Conservation (phyloP, 2,329 filamentous ascomycete genomes). For the Epichloe typhina region DNA sequence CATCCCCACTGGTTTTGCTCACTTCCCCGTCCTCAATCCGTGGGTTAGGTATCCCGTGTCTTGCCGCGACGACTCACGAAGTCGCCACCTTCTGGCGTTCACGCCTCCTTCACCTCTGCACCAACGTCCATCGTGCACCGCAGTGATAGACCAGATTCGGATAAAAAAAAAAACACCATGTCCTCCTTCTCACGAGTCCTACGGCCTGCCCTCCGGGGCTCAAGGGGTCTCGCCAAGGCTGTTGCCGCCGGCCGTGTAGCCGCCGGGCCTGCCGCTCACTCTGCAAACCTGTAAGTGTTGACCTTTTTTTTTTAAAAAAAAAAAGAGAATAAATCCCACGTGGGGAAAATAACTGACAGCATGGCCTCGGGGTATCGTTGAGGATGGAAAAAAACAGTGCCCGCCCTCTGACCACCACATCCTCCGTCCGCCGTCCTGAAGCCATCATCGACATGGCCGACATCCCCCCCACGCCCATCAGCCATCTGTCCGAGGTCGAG, state of each 20-base stretch:
- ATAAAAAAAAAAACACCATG: slow-evolving; percentile 13
- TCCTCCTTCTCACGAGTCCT: slow-evolving; percentile 37
- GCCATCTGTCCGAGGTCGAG: slow-evolving; percentile 84
- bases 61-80: no score
- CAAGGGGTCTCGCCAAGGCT: slow-evolving; percentile 22
- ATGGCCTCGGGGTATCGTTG: no score
- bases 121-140: no score
- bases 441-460: slow-evolving; percentile 50
- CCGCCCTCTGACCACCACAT: slow-evolving; percentile 48
- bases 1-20: no score
- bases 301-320: no score
- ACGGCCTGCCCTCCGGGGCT: slow-evolving; percentile 36
- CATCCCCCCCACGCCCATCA: slow-evolving; percentile 85
- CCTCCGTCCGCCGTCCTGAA: slow-evolving; percentile 33
- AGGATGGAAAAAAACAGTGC: slow-evolving; percentile 3
- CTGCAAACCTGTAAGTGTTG: slow-evolving; percentile 14
- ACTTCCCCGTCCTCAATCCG: no score
- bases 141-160: no score
- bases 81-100: neutral
- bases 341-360: no score
- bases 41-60: no score
- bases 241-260: slow-evolving; percentile 8
- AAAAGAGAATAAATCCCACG: neutral
- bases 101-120: neutral
- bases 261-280: neutral